Evolutionary conservation across 2,329 filamentous ascomycete species (phyloP).

Genomic region (Alternaria triticimaculans): DNA sequence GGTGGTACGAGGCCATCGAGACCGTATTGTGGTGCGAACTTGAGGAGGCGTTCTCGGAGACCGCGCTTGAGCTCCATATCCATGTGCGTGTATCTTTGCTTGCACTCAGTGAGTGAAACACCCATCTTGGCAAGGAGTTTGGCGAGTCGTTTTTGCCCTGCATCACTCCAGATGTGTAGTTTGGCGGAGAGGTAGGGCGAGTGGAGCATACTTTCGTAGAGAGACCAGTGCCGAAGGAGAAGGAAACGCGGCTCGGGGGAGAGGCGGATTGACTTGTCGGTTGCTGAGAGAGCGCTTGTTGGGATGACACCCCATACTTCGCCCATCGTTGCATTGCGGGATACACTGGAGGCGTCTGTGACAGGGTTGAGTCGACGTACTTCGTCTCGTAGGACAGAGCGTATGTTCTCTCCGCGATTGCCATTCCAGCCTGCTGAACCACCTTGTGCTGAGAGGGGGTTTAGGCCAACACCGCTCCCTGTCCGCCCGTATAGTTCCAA

Average conservation of each 20-base stretch:
- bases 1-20: constrained; percentile 91
- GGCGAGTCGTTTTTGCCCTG: constrained; percentile 84
- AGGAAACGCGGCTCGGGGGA: constrained; percentile 94
- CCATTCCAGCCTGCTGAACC: constrained; percentile 77
- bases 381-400: constrained; percentile 88
- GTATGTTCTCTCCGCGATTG: constrained; percentile 80
- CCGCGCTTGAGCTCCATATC: constrained; percentile 95
- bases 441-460: constrained; percentile 62
- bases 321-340: constrained; percentile 66
- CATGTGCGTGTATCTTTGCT: constrained; percentile 97
- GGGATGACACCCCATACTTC: constrained; percentile 84
- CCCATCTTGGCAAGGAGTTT: constrained; percentile 99
- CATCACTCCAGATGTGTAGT: constrained; percentile 93
- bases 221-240: constrained; percentile 91
- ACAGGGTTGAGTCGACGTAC: constrained; percentile 91
- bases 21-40: constrained; percentile 92
- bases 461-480: constrained; percentile 75
- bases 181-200: constrained; percentile 92
- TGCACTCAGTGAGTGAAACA: constrained; percentile 89
- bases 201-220: constrained; percentile 98
- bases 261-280: constrained; percentile 88
- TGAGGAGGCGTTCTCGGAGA: constrained; percentile 81
- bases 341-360: constrained; percentile 59
- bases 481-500: constrained; percentile 90
- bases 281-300: constrained; percentile 84